Percentiles rank a stretch among this genome's conserved stretches.
phyloP scores from a whole-genome alignment of 2,329 filamentous ascomycete species.

The Triangularia setosa region DNA sequence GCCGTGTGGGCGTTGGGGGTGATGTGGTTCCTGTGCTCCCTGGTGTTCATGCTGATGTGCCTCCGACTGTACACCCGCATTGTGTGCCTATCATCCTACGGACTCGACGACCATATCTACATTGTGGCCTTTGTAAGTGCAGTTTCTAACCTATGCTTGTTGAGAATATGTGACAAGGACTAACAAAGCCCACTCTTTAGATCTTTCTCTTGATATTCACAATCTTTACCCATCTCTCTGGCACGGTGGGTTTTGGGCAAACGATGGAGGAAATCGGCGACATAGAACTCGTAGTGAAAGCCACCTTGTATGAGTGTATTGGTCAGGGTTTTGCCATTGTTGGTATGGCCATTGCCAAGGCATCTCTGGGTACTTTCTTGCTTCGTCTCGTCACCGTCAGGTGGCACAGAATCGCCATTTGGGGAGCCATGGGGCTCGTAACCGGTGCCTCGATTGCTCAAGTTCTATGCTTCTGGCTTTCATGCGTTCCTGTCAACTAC shows the following conservation, averaged over 20 bases:
- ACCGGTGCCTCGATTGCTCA: slow-evolving; percentile 19
- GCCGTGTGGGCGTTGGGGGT: slow-evolving; percentile 15
- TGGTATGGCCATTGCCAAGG: slow-evolving; percentile 38
- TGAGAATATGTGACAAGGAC: neutral
- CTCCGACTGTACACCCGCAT: slow-evolving; percentile 16
- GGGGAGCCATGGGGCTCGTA: slow-evolving; percentile 27
- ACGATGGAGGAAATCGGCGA: slow-evolving; percentile 25
- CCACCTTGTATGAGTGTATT: slow-evolving; percentile 31
- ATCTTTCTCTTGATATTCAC: slow-evolving; percentile 33
- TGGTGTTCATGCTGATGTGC: slow-evolving; percentile 15
- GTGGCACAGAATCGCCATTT: slow-evolving; percentile 36
- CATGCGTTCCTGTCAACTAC: slow-evolving; percentile 12
- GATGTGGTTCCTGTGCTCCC: slow-evolving; percentile 16
- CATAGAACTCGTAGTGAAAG: slow-evolving; percentile 16
- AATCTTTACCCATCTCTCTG: slow-evolving; percentile 31
- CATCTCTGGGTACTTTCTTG: slow-evolving; percentile 38
- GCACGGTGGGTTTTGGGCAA: slow-evolving; percentile 34
- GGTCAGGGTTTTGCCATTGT: slow-evolving; percentile 36
- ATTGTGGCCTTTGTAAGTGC: slow-evolving; percentile 12
- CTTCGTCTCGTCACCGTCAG: slow-evolving; percentile 33
- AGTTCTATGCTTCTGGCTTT: slow-evolving; percentile 20
- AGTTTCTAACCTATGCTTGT: slow-evolving; percentile 22
- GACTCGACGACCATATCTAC: slow-evolving; percentile 36
- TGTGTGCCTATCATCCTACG: slow-evolving; percentile 30
- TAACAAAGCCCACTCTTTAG: neutral